Percentiles rank a stretch among this genome's conserved stretches.
phyloP scores from a whole-genome alignment of 202 grass and related monocot genomes.

The Schoenoplectus triqueter region DNA sequence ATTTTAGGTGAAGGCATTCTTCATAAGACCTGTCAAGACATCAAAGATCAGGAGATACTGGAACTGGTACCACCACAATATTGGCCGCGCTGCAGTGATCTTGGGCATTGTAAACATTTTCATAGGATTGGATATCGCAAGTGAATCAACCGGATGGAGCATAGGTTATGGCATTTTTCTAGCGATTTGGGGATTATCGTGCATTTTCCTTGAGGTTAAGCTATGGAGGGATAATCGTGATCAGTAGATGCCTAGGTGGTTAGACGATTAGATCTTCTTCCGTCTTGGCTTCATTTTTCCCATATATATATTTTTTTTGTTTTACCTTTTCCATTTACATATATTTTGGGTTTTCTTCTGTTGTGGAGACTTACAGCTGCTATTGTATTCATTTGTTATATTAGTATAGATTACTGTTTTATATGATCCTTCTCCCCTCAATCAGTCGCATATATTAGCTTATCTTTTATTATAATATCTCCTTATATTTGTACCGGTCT shows the following conservation, averaged over 20 bases:
- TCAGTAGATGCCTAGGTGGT: background rate
- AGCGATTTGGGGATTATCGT: constrained; percentile 35
- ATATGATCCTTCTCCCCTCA: background rate
- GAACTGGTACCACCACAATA: constrained; percentile 80
- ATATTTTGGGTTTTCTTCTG: constrained; percentile 1
- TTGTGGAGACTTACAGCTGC: background rate
- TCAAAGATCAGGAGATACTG: constrained; percentile 67
- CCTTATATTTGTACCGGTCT: background rate
- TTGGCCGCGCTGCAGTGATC: constrained; percentile 52
- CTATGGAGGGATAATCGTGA: constrained; percentile 37
- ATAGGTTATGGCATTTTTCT: constrained; percentile 48
- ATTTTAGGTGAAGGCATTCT: constrained; percentile 56
- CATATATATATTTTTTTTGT: background rate
- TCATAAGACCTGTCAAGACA: constrained; percentile 52
- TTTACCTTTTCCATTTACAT: background rate
- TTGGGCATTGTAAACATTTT: constrained; percentile 62
- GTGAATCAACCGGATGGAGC: constrained; percentile 32
- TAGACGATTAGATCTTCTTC: constrained; percentile 26
- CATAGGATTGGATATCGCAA: constrained; percentile 54
- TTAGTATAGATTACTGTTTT: background rate
- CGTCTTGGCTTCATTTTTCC: background rate
- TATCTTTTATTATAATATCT: background rate
- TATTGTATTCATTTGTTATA: constrained; percentile 9
- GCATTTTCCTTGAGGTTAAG: constrained; percentile 56
- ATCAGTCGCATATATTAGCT: background rate